phyloP scores from a whole-genome alignment of 2,329 filamentous ascomycete genomes.

The Paecilomyces niveus region DNA sequence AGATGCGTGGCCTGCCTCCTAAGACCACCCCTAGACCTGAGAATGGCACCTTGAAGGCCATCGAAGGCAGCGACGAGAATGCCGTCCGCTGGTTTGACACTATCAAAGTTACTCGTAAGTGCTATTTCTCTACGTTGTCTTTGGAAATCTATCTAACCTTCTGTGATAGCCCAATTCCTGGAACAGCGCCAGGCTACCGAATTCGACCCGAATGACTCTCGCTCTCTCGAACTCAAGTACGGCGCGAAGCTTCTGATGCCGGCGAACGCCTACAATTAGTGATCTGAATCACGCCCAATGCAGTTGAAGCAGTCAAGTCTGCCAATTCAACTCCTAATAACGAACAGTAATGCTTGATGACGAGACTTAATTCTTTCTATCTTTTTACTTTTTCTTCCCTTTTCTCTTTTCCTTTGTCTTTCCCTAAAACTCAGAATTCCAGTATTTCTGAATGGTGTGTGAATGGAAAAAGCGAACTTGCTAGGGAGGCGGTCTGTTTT shows the following conservation, averaged over 20 bases:
- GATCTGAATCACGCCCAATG: background rate
- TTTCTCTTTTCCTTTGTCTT: background rate
- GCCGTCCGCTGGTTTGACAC: slow-evolving; percentile 35
- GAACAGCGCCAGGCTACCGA: slow-evolving; percentile 30
- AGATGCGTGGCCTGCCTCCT: slow-evolving; percentile 47
- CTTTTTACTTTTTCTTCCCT: background rate
- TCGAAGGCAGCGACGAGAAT: slow-evolving; percentile 31
- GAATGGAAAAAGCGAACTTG: background rate
- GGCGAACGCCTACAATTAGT: slow-evolving; percentile 2
- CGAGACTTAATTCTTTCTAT: background rate
- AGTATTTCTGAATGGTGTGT: background rate
- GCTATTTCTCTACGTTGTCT: background rate
- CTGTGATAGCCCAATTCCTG: slow-evolving; percentile 26
- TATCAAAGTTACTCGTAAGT: slow-evolving; percentile 34
- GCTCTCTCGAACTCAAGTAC: slow-evolving; percentile 36
- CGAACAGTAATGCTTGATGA: background rate
- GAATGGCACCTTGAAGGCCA: slow-evolving; percentile 30
- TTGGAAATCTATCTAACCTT: slow-evolving; percentile 2
- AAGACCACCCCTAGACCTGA: slow-evolving; percentile 31
- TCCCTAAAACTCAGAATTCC: background rate
- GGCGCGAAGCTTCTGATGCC: slow-evolving; percentile 28
- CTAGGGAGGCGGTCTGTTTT: background rate
- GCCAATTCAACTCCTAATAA: background rate
- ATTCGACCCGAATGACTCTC: slow-evolving; percentile 33
- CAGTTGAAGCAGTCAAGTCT: background rate